Conservation (phyloP, 441 rosid genomes). For the Brassica hybrid region DNA sequence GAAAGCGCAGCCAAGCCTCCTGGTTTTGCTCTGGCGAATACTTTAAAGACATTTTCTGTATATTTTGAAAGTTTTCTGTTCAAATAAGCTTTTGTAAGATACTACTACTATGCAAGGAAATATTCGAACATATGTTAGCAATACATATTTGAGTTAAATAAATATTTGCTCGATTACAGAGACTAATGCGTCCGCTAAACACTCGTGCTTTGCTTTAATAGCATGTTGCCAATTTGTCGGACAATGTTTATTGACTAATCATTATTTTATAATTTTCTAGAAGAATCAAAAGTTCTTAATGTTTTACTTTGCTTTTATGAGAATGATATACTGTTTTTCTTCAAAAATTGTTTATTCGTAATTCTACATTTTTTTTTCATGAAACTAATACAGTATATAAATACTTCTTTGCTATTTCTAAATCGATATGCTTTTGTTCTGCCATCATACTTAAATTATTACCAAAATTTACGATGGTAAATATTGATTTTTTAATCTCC, state of each 20-base stretch:
- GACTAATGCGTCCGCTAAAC: constrained; percentile 41
- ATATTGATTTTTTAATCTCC: not conserved
- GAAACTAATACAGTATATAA: too few relatives aligned
- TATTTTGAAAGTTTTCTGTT: constrained; percentile 4
- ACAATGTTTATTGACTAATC: constrained; percentile 13
- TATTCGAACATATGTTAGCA: constrained; percentile 14
- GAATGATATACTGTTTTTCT: too few relatives aligned
- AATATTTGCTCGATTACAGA: constrained; percentile 19
- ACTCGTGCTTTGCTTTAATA: constrained; percentile 43
- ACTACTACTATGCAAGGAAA: constrained; percentile 14
- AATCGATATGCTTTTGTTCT: not conserved
- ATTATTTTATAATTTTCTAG: not conserved
- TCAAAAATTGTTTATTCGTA: too few relatives aligned
- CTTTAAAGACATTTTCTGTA: not conserved
- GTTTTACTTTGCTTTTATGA: not conserved
- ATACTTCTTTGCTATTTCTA: too few relatives aligned
- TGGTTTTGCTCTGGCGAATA: not conserved
- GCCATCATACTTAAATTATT: not conserved
- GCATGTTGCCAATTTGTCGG: constrained; percentile 33
- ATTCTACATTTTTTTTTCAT: too few relatives aligned
- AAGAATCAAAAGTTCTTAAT: constrained; percentile 13
- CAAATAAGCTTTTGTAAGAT: not conserved
- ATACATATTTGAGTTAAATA: not conserved
- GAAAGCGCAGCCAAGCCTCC: constrained; percentile 27
- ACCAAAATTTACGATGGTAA: not conserved